Evolutionary conservation across 2,329 filamentous ascomycete species (phyloP), one percentile per base, ranked within the genome.

Genomic region (Rhexocercosporidium sp.): DNA sequence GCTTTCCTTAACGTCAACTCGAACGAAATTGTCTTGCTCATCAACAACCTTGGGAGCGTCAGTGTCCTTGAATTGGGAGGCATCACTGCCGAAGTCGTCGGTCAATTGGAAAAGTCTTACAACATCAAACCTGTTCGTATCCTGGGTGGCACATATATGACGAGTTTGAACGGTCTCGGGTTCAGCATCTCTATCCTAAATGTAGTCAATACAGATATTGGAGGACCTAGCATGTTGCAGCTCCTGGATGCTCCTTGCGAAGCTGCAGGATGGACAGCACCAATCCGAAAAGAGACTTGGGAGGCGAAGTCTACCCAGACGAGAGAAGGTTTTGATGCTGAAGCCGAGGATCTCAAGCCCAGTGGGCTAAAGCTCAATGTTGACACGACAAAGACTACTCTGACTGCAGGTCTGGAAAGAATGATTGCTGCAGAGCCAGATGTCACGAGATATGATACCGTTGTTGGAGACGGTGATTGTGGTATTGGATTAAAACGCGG

Each of bases 401-500:
- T 91, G 47, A 82, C 79, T 47, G 80, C 81, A 37, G 90, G 83
- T 20, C 81, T 92, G 7, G 78, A 88, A 47, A 81, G 82, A 64
- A 76, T 92, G 37, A 90, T 92, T 71, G 81, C 79, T 3, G 88
- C 87, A 2, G 90, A 92, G 74, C 84, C 88, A 9, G 84, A 89
- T 49, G 82, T 92, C 64, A 92, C 90, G 12, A 85, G 81, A 64
- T 92, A 85, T 75, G 90, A 92, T 75, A 91, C 89, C 2, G 86
- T 91, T 46, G 89, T 92, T 61, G 90, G 90, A 37, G 90, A 92
- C 74, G 90, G 90, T 37, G 90, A 92, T 77, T 92, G 90, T 74
- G 90, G 90, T 16, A 86, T 90, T 47, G 89, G 88, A 25, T 81
- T 92, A 49, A 89, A 89, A 78, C 85, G 89, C 64, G 90, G 90